Conservation (phyloP, 1,139 yeast species). For the Geotrichum cucujoidarum region DNA sequence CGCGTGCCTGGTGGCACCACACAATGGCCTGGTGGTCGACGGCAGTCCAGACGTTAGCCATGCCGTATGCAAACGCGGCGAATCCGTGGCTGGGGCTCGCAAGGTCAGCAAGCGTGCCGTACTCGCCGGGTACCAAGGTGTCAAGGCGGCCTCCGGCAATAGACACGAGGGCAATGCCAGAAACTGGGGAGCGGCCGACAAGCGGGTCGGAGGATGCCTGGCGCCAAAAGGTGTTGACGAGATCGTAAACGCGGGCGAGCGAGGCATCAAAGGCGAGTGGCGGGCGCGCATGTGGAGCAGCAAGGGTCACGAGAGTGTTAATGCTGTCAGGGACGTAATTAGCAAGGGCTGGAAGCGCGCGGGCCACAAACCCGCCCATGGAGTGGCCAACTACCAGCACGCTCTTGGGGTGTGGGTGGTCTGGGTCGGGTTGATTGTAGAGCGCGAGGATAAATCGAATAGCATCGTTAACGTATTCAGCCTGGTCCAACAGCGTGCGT, state of each 20-base stretch:
- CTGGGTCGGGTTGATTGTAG: constrained; percentile 39
- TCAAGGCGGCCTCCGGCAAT: constrained; percentile 91
- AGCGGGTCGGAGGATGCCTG: constrained; percentile 44
- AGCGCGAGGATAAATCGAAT: constrained; percentile 65
- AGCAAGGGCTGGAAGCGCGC: constrained; percentile 73
- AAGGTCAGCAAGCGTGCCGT: constrained; percentile 68
- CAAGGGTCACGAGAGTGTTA: constrained; percentile 77
- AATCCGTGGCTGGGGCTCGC: constrained; percentile 76
- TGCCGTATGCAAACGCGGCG: constrained; percentile 76
- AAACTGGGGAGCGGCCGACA: constrained; percentile 30
- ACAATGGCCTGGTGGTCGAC: constrained; percentile 93
- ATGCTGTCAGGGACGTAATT: constrained; percentile 68
- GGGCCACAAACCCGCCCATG: constrained; percentile 93
- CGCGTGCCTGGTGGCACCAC: constrained; percentile 90
- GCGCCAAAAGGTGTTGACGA: constrained; percentile 78
- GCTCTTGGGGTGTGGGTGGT: constrained; percentile 48
- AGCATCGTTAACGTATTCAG: constrained; percentile 89
- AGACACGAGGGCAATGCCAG: constrained; percentile 45
- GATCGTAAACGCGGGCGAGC: constrained; percentile 64
- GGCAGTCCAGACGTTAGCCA: constrained; percentile 91
- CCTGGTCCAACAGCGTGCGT: constrained; percentile 85
- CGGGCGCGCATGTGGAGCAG: constrained; percentile 90
- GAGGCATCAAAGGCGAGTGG: constrained; percentile 97
- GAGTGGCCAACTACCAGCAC: constrained; percentile 88
- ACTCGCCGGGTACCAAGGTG: constrained; percentile 85